These are phyloP conservation scores for Nothophoma quercina DNA, from an alignment of 2,329 filamentous ascomycete species.

Conservation along the genomic window DNA sequence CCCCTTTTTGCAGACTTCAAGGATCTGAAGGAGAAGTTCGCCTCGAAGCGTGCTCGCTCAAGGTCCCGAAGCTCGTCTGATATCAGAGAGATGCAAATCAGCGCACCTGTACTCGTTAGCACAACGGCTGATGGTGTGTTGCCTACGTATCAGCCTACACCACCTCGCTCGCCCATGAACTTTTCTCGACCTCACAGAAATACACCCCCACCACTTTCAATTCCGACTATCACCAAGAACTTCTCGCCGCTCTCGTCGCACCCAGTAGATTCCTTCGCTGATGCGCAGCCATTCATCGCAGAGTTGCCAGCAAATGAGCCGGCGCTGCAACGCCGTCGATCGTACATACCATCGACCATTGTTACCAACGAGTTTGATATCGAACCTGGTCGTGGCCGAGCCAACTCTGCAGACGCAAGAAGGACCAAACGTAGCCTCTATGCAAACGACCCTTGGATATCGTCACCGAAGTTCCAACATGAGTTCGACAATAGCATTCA, in stretches of 20 bases:
- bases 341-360: conserved; percentile 28
- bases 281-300: conserved; percentile 23
- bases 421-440: conserved; percentile 35
- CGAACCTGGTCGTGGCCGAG: conserved; percentile 30
- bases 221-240: conserved; percentile 26
- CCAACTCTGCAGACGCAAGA: conserved; percentile 42
- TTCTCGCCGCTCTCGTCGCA: conserved; percentile 46
- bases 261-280: conserved; percentile 34
- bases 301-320: conserved; percentile 17
- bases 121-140: conserved; percentile 41
- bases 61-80: conserved; percentile 32
- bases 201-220: conserved; percentile 9
- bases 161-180: conserved; percentile 25
- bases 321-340: conserved; percentile 27
- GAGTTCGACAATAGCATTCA: conserved; percentile 22
- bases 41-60: conserved; percentile 36
- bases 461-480: conserved; percentile 31
- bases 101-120: conserved; percentile 43
- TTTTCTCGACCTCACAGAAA: conserved; percentile 16
- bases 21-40: conserved; percentile 41
- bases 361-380: conserved; percentile 24
- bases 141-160: conserved; percentile 40
- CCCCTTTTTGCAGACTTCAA: conserved; percentile 43
- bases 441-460: conserved; percentile 40
- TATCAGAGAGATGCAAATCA: conserved; percentile 41